Percentiles rank a stretch among this genome's conserved stretches.
Conservation (phyloP, 495 filamentous ascomycete genomes). For the Penicillium herquei region DNA sequence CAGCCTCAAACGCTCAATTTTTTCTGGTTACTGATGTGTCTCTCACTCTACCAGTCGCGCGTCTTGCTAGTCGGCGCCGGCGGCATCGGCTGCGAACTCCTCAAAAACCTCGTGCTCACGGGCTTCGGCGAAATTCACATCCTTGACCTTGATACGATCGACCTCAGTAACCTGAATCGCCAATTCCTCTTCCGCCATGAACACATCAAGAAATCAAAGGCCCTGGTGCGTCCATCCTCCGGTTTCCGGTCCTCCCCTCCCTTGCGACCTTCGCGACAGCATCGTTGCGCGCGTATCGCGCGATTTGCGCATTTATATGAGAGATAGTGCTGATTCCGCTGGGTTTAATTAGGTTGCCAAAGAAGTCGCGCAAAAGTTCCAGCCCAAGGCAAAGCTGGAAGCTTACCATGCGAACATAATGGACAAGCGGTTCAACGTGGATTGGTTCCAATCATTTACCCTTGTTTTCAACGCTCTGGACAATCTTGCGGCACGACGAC, state of each 20-base stretch:
- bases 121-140: conserved; percentile 96
- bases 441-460: conserved; percentile 81
- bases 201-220: conserved; percentile 97
- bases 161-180: conserved; percentile 95
- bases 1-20: not conserved
- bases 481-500: conserved; percentile 88
- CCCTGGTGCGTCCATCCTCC: conserved; percentile 64
- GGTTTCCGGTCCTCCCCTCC: conserved; percentile 8
- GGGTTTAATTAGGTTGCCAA: conserved; percentile 73
- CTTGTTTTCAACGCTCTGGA: conserved; percentile 97
- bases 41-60: conserved; percentile 57
- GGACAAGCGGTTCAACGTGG: conserved; percentile 83
- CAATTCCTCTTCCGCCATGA: conserved; percentile 97
- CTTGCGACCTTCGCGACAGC: conserved; percentile 5
- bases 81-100: conserved; percentile 94
- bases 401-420: conserved; percentile 96
- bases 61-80: conserved; percentile 95
- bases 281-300: not conserved
- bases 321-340: not conserved
- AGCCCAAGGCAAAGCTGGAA: conserved; percentile 81
- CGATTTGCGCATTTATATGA: not conserved
- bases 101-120: conserved; percentile 92
- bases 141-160: conserved; percentile 97
- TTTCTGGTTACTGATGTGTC: conserved; percentile 14
- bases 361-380: conserved; percentile 87